Evolutionary conservation across 768 basidiomycete species (phyloP), one percentile per base, ranked within the genome.

Genomic region (Russula olivacea): DNA sequence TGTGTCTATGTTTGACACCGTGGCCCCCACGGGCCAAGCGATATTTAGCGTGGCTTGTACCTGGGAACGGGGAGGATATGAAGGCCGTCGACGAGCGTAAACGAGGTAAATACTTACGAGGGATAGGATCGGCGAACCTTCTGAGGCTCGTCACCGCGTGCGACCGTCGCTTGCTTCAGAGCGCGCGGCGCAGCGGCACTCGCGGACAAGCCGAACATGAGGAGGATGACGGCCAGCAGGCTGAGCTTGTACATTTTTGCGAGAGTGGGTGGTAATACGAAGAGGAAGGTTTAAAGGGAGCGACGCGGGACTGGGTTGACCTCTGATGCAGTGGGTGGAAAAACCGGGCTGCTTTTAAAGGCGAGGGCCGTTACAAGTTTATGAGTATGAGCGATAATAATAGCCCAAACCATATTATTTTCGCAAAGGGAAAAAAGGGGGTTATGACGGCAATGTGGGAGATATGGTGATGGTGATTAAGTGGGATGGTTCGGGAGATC

Each of bases 91-190:
- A 19, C 14, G 32, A 30, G n/a, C 4, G 9, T 30, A 19, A 3
- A 58, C 19, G 11, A 47, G 23, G 6, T 1, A 8, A 38, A 47
- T 36, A 58, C 62, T 54, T 54, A 63, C 58, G 3, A 5, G n/a
- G 30, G 23, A 52, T 2, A 5, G n/a, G 30, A 49, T 12, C 45
- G 30, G 19, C 21, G 5, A 2, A 23, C 1, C 9, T n/a, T 8
- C 1, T 6, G 6, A 3, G 1, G 15, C 0, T 53, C 12, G 19
- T 49, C 71, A 25, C 69, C 69, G 51, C 73, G 70, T 65, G 67
- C 69, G 43, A 68, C 51, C 59, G 66, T 67, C 32, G 61, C 67
- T 66, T 75, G 73, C 52, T 74, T 74, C 32, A 74, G 69, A 17
- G 59, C 55, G 61, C 66, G 70, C 12, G 60, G 59, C 5, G 34